Evolutionary conservation across 192 early-diverging fungal species (phyloP).

Genomic region (Linnemannia hyalina): DNA sequence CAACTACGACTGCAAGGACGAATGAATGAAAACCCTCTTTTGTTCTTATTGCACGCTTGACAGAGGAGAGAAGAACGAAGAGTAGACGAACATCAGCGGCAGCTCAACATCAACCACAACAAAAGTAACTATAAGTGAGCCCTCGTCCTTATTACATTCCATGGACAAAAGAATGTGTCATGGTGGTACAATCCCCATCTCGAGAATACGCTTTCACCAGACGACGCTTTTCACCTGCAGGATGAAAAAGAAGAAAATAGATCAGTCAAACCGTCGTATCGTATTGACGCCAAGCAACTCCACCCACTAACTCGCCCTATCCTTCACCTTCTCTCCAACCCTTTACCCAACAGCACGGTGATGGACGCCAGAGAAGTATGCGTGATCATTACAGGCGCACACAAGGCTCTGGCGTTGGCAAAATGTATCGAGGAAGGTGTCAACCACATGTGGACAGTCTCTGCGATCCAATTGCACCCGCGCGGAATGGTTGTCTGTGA

Average conservation of each 20-base stretch:
- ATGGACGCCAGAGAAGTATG: slow-evolving; percentile 90
- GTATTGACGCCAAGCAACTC: background rate
- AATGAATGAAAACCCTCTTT: background rate
- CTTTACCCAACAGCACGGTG: slow-evolving; percentile 70
- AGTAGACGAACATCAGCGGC: too few species aligned
- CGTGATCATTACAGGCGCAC: slow-evolving; percentile 88
- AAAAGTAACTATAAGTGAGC: too few species aligned
- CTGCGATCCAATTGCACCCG: slow-evolving; percentile 85
- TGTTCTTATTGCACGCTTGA: too few species aligned
- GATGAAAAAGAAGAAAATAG: background rate
- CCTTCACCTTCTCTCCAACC: background rate
- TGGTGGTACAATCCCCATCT: background rate
- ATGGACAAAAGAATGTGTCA: background rate
- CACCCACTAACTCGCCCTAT: background rate
- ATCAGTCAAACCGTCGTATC: background rate
- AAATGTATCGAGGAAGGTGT: slow-evolving; percentile 85
- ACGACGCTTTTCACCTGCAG: background rate
- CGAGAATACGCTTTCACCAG: background rate
- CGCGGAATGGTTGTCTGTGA: slow-evolving; percentile 88
- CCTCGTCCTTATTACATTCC: background rate
- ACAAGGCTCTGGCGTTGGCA: slow-evolving; percentile 81
- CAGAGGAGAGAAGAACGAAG: too few species aligned
- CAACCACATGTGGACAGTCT: slow-evolving; percentile 91
- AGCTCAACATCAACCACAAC: too few species aligned
- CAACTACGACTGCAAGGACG: background rate